Evolutionary conservation across 192 early-diverging fungal species (phyloP), one percentile per base, ranked within the genome.

Genomic region (Rhizophagus clarus): DNA sequence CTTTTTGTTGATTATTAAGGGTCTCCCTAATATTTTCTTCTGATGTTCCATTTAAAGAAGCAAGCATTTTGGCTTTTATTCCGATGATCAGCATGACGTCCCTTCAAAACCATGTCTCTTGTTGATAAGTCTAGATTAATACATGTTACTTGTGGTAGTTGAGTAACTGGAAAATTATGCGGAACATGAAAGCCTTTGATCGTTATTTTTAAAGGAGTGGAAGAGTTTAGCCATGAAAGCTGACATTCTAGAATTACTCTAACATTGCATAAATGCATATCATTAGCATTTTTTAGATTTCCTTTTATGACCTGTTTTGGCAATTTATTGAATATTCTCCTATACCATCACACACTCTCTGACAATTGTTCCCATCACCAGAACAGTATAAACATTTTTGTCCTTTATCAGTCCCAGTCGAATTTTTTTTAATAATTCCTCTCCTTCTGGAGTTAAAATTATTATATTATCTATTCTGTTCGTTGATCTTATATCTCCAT

Each of bases 391-490:
- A 37, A 37, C 34, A 37, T 37, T 3, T 37, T 5, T 3, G 34
- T 37, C 34, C 34, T 37, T 37, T 37, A 3, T 12, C 14, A 49
- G 1, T 49, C 14, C 47, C 11, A 49, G 10, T 14, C 14, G 47
- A 49, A 49, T 49, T 1, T 49, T 12, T 12, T 49, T 9, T 49
- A 49, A 49, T 49, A 49, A 31, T 32, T 51, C 31, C 9, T 56
- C 14, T 47, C 49, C 72, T 60, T 74, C 61, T 31, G 14, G 14
- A 60, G 72, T 56, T 51, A 74, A n/a, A 24, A 51, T 14, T 51
- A 74, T 29, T 9, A 60, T 51, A 74, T 74, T 14, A 32, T 74
- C 49, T 12, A 74, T 56, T 4, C 51, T 31, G 32, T 74, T 74
- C 2, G 26, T 74, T 17, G 72, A 74, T 74, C 60, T 74, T 74